These are phyloP conservation scores for Tolypocladium ophioglossoides DNA, from an alignment of 2,329 filamentous ascomycete species.

Conservation along the genomic window DNA sequence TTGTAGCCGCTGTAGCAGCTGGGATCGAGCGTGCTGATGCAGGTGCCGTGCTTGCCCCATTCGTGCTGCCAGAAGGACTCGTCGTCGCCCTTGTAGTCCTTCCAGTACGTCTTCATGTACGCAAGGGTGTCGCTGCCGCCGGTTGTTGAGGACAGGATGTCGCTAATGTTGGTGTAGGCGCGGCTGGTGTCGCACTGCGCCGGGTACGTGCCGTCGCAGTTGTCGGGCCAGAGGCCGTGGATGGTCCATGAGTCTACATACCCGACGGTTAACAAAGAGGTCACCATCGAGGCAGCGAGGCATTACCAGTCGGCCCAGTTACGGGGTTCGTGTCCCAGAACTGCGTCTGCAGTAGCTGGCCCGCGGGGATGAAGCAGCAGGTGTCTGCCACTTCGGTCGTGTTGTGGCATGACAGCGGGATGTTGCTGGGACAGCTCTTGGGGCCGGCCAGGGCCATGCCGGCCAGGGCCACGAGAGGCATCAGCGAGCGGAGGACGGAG, in stretches of 20 bases:
- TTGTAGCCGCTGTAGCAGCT: conserved; percentile 53
- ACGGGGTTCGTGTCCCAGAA: conserved; percentile 64
- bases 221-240: conserved; percentile 57
- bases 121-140: conserved; percentile 41
- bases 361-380: conserved; percentile 64
- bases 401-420: conserved; percentile 53
- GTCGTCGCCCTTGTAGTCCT: conserved; percentile 53
- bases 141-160: conserved; percentile 47
- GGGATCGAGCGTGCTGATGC: conserved; percentile 58
- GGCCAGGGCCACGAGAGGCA: conserved; percentile 8
- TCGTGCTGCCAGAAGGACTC: conserved; percentile 64
- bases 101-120: conserved; percentile 65
- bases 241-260: conserved; percentile 61
- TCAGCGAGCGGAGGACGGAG: conserved; percentile 4
- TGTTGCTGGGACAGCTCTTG: conserved; percentile 15
- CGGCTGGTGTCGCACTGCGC: conserved; percentile 52
- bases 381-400: conserved; percentile 47
- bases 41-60: conserved; percentile 64
- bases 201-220: conserved; percentile 61
- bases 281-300: background rate
- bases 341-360: conserved; percentile 61
- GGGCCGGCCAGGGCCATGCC: conserved; percentile 6
- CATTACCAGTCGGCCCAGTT: conserved; percentile 41
- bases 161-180: conserved; percentile 53
- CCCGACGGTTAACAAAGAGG: background rate